phyloP scores from a whole-genome alignment of 1,284 basidiomycete genomes.

The Boletus calvinii region DNA sequence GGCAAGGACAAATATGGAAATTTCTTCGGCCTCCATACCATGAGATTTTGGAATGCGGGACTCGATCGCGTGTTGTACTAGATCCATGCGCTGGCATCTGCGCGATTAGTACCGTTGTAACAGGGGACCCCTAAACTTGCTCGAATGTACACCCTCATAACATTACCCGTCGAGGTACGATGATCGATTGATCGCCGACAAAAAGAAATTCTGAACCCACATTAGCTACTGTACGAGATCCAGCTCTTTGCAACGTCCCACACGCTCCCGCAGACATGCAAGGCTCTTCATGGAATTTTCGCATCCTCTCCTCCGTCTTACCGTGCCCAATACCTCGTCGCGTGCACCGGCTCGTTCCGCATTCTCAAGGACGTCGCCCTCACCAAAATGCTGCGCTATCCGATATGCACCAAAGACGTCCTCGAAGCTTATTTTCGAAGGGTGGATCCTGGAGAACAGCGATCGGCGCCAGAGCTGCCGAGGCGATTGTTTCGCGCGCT shows the following conservation, averaged over 20 bases:
- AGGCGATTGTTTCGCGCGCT: conserved; percentile 60
- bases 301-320: conserved; percentile 50
- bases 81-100: background rate
- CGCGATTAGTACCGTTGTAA: background rate
- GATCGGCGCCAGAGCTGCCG: conserved; percentile 47
- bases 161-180: conserved; percentile 49
- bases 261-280: conserved; percentile 55
- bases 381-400: conserved; percentile 59
- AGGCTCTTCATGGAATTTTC: conserved; percentile 52
- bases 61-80: too few species aligned
- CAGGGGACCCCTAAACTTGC: conserved; percentile 37
- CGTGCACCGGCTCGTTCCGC: conserved; percentile 30
- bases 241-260: conserved; percentile 65
- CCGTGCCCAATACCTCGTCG: conserved; percentile 59
- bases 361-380: conserved; percentile 30
- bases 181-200: background rate
- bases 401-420: conserved; percentile 58
- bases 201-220: conserved; percentile 3
- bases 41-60: too few species aligned
- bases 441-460: background rate
- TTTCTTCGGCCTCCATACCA: too few species aligned
- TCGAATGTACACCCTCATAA: conserved; percentile 29
- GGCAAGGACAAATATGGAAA: background rate
- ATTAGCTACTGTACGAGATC: conserved; percentile 71
- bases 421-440: conserved; percentile 48